Conservation (phyloP, 306 rosid genomes). For the Trifolium fragiferum region DNA sequence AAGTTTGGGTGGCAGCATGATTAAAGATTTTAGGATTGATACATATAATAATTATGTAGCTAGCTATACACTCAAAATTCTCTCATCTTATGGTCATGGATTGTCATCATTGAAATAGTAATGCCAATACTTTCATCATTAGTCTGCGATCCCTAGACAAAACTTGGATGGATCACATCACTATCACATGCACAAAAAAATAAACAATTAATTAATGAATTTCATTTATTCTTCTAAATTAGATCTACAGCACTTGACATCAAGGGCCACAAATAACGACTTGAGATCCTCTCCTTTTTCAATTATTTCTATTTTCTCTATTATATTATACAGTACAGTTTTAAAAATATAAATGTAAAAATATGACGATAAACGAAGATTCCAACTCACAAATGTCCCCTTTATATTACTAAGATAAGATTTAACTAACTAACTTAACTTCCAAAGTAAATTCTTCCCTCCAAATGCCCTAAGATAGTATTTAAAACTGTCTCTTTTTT, state of each 20-base stretch:
- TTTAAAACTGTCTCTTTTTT: not conserved
- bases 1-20: constrained; percentile 16
- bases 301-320: too few relatives aligned
- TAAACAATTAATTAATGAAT: not conserved
- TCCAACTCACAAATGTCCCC: not conserved
- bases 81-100: constrained; percentile 9
- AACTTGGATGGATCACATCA: constrained; percentile 2
- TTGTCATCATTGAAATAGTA: constrained; percentile 30
- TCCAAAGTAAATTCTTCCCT: not conserved
- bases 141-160: constrained; percentile 22
- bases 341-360: too few relatives aligned
- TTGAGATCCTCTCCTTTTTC: too few relatives aligned
- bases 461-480: not conserved
- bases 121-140: constrained; percentile 11
- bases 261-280: too few relatives aligned
- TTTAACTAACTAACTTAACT: constrained; percentile 53
- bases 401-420: not conserved
- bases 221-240: not conserved
- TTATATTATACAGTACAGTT: too few relatives aligned
- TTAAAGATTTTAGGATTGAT: constrained; percentile 22
- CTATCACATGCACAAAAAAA: not conserved
- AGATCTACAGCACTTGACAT: not conserved
- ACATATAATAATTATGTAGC: not conserved
- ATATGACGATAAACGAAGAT: too few relatives aligned
- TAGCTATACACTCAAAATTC: not conserved